Evolutionary conservation across 2,329 filamentous ascomycete species (phyloP).

Genomic region (Alternaria dauci): DNA sequence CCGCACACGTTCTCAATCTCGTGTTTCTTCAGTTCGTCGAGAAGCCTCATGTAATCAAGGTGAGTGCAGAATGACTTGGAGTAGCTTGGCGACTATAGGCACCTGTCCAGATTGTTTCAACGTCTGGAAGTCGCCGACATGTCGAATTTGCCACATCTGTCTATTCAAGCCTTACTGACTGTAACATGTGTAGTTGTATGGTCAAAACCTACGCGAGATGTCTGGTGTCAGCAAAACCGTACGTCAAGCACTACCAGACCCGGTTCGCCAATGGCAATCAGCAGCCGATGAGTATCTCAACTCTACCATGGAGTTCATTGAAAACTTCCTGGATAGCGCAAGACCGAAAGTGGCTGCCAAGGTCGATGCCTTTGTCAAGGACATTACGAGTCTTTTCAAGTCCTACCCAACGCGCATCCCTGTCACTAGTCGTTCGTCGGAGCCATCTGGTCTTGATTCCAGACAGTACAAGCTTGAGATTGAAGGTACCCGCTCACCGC

Average conservation of each 20-base stretch:
- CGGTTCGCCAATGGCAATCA: conserved; percentile 82
- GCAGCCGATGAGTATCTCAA: conserved; percentile 88
- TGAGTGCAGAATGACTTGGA: background rate
- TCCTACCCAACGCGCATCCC: conserved; percentile 87
- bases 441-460: conserved; percentile 80
- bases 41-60: conserved; percentile 80
- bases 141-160: background rate
- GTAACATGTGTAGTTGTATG: conserved; percentile 69
- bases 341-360: conserved; percentile 86
- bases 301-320: conserved; percentile 86
- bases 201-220: conserved; percentile 80
- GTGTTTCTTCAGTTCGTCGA: conserved; percentile 93
- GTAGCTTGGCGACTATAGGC: background rate
- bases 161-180: background rate
- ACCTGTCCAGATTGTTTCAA: background rate
- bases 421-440: conserved; percentile 79
- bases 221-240: conserved; percentile 93
- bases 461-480: conserved; percentile 82
- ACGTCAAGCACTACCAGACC: conserved; percentile 82
- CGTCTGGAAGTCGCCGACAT: background rate
- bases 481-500: conserved; percentile 65
- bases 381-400: conserved; percentile 87
- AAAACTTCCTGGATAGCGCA: conserved; percentile 86
- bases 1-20: conserved; percentile 85
- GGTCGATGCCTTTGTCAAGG: conserved; percentile 85